Conservation (phyloP, 345 rosid genomes). For the Populus alba region DNA sequence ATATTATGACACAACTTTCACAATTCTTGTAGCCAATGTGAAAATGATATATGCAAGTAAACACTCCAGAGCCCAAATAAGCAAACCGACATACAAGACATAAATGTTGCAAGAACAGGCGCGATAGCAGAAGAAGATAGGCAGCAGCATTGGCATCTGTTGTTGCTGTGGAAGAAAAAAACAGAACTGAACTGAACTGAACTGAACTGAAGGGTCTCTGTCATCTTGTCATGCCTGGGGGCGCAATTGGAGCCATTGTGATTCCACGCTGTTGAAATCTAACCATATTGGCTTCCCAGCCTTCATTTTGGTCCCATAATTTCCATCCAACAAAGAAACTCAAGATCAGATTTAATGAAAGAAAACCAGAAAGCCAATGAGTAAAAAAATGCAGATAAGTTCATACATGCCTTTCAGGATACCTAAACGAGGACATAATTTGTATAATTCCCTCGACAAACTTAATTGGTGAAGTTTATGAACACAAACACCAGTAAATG, state of each 20-base stretch:
- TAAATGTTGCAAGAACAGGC: too few species aligned
- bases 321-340: not conserved
- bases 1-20: too few species aligned
- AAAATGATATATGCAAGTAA: too few species aligned
- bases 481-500: not conserved
- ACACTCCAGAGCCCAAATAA: too few species aligned
- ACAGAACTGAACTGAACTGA: not conserved
- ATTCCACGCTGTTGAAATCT: conserved; percentile 34
- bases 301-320: conserved; percentile 12
- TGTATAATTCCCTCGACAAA: not conserved
- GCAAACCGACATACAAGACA: too few species aligned
- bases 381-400: not conserved
- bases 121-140: not conserved
- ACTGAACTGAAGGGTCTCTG: not conserved
- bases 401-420: not conserved
- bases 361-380: not conserved
- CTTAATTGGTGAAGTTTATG: not conserved
- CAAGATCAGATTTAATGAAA: not conserved
- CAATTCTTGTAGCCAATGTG: too few species aligned
- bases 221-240: conserved; percentile 36
- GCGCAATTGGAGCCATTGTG: conserved; percentile 27
- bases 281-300: conserved; percentile 48
- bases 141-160: not conserved
- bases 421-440: too few species aligned
- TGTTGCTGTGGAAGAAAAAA: not conserved